Evolutionary conservation across 2,329 filamentous ascomycete genomes (phyloP), one percentile per base, ranked within the genome.

Genomic region (Stachybotrys chartarum): DNA sequence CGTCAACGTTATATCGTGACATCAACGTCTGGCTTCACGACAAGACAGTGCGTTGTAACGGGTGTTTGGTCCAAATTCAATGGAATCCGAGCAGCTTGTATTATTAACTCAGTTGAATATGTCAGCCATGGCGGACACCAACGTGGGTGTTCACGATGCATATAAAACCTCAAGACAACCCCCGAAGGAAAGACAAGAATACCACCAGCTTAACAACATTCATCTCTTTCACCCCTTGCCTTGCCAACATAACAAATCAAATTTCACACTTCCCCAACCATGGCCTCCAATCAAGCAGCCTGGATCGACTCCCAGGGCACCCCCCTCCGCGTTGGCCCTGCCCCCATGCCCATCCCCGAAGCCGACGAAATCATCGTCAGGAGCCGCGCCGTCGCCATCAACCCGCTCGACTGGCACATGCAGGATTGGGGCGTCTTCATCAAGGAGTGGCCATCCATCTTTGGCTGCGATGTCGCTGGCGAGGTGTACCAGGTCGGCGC

Each of bases 361-460:
- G 51, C 58, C 4, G 51, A 53, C 30, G 58, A 64, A 48, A 56
- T 65, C 42, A 55, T 65, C 39, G 56, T 67, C 16, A 53, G 54
- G n/a, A 64, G 60, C 52, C 53, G 48, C 30, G 60, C 64, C 18
- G 57, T 68, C 47, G 64, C 65, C 35, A 64, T 68, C 55, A 68
- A 67, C 67, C 50, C 61, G 61, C n/a, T 67, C 14, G 65, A 68
- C 56, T 60, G 56, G 32, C 61, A 64, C 45, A 65, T 67, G 57
- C 64, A 63, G 47, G 63, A 69, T 14, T 39, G 31, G 3, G 70
- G 68, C 30, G 61, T 72, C 32, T 67, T 74, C 47, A 54, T 73
- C 12, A 58, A 72, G 59, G 64, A 64, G 52, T 68, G 60, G 58
- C 65, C 66, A 7, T 54, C 60, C 31, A 57, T 67, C 35, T 57